Conservation (phyloP, 2,329 filamentous ascomycete species). For the Blastomyces gilchristii region DNA sequence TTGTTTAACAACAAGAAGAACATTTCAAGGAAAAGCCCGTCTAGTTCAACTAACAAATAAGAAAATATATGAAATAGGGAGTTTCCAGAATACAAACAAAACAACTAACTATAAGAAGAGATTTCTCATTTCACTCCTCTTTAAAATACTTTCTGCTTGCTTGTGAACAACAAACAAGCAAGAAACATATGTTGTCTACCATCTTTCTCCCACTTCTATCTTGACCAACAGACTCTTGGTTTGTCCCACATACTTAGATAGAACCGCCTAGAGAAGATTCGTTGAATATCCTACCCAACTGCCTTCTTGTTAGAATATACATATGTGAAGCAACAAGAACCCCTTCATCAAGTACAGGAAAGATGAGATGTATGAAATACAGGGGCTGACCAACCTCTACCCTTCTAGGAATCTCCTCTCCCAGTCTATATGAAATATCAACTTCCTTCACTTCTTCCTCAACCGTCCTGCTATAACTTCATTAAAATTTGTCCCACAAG, state of each 20-base stretch:
- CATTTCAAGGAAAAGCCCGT: not conserved
- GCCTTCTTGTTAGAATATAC: not conserved
- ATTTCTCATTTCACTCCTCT: not conserved
- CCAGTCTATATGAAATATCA: not conserved
- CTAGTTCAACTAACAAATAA: not conserved
- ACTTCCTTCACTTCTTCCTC: not conserved
- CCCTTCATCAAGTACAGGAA: not conserved
- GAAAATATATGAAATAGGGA: not conserved
- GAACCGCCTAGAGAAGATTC: not conserved
- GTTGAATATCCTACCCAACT: not conserved
- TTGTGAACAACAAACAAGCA: not conserved
- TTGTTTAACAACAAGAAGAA: not conserved
- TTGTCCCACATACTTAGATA: not conserved
- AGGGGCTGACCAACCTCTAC: not conserved
- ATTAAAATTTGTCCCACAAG: not conserved
- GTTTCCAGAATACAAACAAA: not conserved
- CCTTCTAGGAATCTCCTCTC: not conserved
- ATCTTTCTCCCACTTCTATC: not conserved
- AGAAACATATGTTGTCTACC: not conserved
- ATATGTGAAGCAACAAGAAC: not conserved
- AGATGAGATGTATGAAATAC: not conserved
- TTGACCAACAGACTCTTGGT: not conserved
- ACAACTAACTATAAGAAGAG: no score
- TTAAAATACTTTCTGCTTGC: not conserved
- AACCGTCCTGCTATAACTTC: not conserved